Evolutionary conservation across 2,329 filamentous ascomycete genomes (phyloP).

Genomic region (Diaporthe sp.): DNA sequence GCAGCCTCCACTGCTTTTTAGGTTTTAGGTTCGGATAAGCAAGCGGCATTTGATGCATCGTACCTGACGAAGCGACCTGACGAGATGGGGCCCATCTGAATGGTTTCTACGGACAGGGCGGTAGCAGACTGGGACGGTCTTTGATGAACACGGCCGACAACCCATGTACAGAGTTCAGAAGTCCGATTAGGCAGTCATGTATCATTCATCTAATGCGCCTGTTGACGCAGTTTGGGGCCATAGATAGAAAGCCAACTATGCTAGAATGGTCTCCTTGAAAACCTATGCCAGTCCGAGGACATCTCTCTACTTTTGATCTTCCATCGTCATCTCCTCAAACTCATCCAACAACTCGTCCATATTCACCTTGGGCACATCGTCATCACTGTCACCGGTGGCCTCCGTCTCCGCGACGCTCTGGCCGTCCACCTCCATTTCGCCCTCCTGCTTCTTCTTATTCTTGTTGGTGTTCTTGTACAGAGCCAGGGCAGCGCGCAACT

Average conservation of each 20-base stretch:
- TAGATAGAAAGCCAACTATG: neutral
- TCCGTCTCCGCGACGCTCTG: conserved; percentile 38
- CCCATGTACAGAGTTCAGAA: neutral
- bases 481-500: conserved; percentile 85
- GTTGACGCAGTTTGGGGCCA: neutral
- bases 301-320: conserved; percentile 57
- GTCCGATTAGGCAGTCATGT: neutral
- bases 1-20: conserved; percentile 9
- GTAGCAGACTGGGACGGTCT: neutral
- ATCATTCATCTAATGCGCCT: conserved; percentile 14
- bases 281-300: neutral
- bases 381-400: conserved; percentile 63
- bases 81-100: neutral
- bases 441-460: conserved; percentile 56
- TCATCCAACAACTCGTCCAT: conserved; percentile 91
- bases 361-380: conserved; percentile 77
- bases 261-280: neutral
- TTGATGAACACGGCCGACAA: too few species aligned
- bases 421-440: conserved; percentile 56
- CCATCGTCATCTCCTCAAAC: conserved; percentile 88
- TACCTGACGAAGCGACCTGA: neutral
- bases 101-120: neutral
- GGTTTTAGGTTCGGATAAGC: neutral
- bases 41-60: neutral
- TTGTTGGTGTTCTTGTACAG: conserved; percentile 81